Evolutionary conservation across 306 rosid genomes (phyloP).

Genomic region (Medicago arabica): DNA sequence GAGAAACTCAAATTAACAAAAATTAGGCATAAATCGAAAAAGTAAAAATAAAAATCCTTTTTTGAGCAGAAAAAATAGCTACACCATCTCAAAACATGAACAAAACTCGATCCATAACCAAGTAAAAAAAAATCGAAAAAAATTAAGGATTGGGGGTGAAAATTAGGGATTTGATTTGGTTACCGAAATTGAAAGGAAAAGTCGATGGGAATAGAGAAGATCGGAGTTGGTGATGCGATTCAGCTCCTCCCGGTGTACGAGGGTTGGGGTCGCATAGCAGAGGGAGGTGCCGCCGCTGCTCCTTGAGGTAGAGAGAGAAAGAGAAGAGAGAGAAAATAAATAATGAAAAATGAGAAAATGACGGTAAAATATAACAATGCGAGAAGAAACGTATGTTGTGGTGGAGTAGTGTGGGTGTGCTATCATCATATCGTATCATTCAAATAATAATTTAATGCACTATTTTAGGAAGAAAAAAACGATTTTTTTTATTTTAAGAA

Average conservation of each 20-base stretch:
- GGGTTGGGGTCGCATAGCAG: conserved; percentile 25
- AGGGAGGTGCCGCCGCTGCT: conserved; percentile 37
- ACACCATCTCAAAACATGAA: background rate
- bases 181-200: conserved; percentile 43
- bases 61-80: conserved; percentile 16
- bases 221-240: conserved; percentile 33
- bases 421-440: background rate
- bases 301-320: conserved; percentile 40
- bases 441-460: too few species aligned
- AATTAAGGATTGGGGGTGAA: conserved; percentile 21
- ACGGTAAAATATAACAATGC: conserved; percentile 5
- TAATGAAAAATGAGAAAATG: background rate
- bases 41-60: background rate
- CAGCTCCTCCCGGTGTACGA: conserved; percentile 6
- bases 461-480: too few species aligned
- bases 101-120: conserved; percentile 25
- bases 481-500: too few species aligned
- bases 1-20: background rate
- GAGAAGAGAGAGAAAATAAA: conserved; percentile 21
- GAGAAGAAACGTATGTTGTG: background rate
- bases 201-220: conserved; percentile 14
- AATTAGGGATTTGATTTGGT: conserved; percentile 42
- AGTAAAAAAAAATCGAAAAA: conserved; percentile 1
- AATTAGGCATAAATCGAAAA: conserved; percentile 8
- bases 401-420: background rate